A percentile compares a stretch with the other conserved stretches of the same genome.
Evolutionary conservation across 148 eudicot species (phyloP).

Genomic region (Cornus florida): DNA sequence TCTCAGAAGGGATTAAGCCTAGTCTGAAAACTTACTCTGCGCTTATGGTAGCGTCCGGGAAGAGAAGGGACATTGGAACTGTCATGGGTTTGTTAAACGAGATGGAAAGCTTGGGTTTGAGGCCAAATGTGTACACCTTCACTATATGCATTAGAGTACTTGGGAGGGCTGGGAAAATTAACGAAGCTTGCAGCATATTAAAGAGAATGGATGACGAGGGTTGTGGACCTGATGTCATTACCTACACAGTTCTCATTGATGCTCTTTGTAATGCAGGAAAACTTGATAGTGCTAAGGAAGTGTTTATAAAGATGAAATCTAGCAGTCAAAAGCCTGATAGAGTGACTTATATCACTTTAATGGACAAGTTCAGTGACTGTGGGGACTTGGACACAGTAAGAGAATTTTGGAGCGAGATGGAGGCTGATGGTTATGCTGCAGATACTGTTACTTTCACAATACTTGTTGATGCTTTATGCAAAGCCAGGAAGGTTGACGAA

Average conservation of each 20-base stretch:
- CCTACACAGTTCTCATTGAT: constrained; percentile 81
- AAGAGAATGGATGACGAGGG: constrained; percentile 69
- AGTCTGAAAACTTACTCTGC: constrained; percentile 95
- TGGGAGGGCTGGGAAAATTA: constrained; percentile 54
- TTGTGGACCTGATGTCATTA: constrained; percentile 84
- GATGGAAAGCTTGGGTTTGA: constrained; percentile 80
- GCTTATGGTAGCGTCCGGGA: constrained; percentile 92
- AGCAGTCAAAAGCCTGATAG: constrained; percentile 81
- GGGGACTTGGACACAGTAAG: constrained; percentile 71
- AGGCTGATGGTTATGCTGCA: constrained; percentile 70
- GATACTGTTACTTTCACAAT: constrained; percentile 88
- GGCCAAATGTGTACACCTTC: constrained; percentile 88
- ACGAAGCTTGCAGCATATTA: constrained; percentile 46
- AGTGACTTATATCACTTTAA: constrained; percentile 82
- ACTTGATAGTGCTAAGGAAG: constrained; percentile 60
- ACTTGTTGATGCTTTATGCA: constrained; percentile 72
- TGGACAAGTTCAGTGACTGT: constrained; percentile 74
- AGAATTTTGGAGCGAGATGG: constrained; percentile 72
- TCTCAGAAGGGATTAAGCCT: constrained; percentile 69
- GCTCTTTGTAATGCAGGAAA: constrained; percentile 78
- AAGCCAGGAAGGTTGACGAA: constrained; percentile 56
- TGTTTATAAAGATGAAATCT: constrained; percentile 72
- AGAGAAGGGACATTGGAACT: constrained; percentile 74
- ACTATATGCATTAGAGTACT: constrained; percentile 88
- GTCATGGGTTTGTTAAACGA: constrained; percentile 73